Evolutionary conservation across 192 early-diverging fungal species (phyloP).

Genomic region (Linnemannia zychae): DNA sequence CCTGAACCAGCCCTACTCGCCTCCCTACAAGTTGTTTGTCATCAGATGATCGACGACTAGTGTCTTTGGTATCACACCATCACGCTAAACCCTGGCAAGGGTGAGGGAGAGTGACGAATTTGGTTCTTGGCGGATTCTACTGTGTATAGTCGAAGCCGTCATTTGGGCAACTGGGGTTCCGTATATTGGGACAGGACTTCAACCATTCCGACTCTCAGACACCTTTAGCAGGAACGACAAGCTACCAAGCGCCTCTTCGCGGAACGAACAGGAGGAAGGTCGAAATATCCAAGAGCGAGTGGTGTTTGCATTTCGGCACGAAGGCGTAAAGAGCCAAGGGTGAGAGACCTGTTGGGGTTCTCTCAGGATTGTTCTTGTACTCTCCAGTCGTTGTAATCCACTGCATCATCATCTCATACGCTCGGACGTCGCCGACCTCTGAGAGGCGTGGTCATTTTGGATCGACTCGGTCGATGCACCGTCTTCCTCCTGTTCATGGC

Average conservation of each 20-base stretch:
- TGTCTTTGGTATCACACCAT: not conserved
- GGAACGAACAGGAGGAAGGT: not conserved
- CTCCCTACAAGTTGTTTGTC: slow-evolving; percentile 6
- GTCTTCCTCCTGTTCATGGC: slow-evolving; percentile 19
- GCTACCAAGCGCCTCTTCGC: not conserved
- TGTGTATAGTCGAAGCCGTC: not conserved
- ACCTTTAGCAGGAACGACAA: not conserved
- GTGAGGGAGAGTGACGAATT: not conserved
- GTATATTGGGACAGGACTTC: not conserved
- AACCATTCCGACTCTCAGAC: not conserved
- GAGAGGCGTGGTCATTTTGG: slow-evolving; percentile 30
- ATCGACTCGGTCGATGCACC: slow-evolving; percentile 20
- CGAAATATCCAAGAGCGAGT: not conserved
- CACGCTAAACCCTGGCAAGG: not conserved
- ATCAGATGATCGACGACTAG: not conserved
- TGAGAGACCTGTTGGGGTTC: not conserved
- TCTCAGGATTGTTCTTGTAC: not conserved
- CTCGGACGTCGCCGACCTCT: slow-evolving; percentile 26
- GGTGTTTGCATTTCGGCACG: not conserved
- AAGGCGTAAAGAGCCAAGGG: not conserved
- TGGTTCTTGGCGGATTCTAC: not conserved
- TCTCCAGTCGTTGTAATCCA: not conserved
- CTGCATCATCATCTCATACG: not conserved
- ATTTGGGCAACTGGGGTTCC: not conserved
- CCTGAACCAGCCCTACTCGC: not conserved